Evolutionary conservation across 2,329 filamentous ascomycete species (phyloP), one percentile per base, ranked within the genome.

Genomic region (Fusarium austroafricanum): DNA sequence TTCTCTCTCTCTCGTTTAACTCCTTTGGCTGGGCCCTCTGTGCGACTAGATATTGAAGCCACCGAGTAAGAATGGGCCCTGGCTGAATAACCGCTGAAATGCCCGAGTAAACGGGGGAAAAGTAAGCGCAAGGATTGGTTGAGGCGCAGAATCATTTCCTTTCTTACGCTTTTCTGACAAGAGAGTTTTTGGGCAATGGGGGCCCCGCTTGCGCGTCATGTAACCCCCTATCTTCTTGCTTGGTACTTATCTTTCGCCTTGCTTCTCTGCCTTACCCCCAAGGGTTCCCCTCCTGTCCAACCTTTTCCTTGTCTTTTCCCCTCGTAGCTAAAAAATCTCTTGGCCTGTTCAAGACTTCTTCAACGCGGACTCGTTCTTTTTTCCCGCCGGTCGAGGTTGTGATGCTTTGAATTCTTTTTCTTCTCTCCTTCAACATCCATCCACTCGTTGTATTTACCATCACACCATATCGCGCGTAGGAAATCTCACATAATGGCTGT

Each of bases 151-250:
- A 64, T 64, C 61, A 64, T 64, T 58, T 64, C 59, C 52, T 46
- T 64, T 52, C 59, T 58, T n/a, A 58, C 44, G n/a, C 38, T 54
- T 46, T 40, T 45, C 43, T 39, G 33, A 49, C 23, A 55, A 21
- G 50, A 49, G 37, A 35, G 35, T 57, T 64, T 64, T 54, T 55
- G 29, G 43, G 21, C 23, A 37, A n/a, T 17, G 6, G 20, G 31
- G 31, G 59, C 60, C 60, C 61, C 61, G 40, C 59, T 65, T 65
- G 59, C 61, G 60, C 61, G 59, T 64, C 59, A 54, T 35, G 29
- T 40, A 52, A 58, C 39, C 59, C 26, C 28, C 15, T 35, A 35
- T 35, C 50, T 53, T 21, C 28, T 14, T 53, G 3, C 5, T 17
- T 7, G 6, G 31, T 33, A 59, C 53, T 58, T 50, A 59, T 58